A percentile compares a stretch with the other conserved stretches of the same genome.
Evolutionary conservation across 805 yeast species (phyloP).

Genomic region (Spathaspora boniae): DNA sequence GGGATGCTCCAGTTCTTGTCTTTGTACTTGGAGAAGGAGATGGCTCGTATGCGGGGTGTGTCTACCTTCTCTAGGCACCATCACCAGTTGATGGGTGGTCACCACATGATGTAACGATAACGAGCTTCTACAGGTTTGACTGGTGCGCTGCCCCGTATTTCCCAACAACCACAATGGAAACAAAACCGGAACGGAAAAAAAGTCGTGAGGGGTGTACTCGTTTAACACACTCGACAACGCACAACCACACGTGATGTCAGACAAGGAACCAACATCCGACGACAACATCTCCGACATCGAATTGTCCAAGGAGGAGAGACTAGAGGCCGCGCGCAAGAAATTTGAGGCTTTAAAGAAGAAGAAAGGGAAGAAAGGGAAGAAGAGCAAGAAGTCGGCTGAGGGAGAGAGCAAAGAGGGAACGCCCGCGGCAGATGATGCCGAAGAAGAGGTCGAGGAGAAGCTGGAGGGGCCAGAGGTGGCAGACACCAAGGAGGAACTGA

Average conservation of each 20-base stretch:
- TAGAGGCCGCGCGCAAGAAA: slow-evolving; percentile 73
- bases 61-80: too few relatives aligned
- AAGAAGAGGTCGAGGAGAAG: slow-evolving; percentile 4
- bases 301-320: slow-evolving; percentile 52
- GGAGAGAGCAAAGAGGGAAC: not conserved
- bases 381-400: slow-evolving; percentile 22
- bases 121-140: not conserved
- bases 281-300: slow-evolving; percentile 13
- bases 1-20: too few relatives aligned
- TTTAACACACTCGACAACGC: not conserved
- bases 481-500: slow-evolving; percentile 3
- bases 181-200: not conserved
- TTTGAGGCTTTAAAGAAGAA: slow-evolving; percentile 64
- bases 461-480: slow-evolving; percentile 2
- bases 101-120: not conserved
- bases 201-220: not conserved
- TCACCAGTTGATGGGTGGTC: too few relatives aligned
- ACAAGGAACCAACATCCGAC: slow-evolving; percentile 6
- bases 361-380: slow-evolving; percentile 51
- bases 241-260: slow-evolving; percentile 12
- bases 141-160: not conserved
- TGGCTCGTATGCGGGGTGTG: too few relatives aligned
- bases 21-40: too few relatives aligned
- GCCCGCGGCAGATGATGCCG: slow-evolving; percentile 2
- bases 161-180: not conserved